Evolutionary conservation across 2,329 filamentous ascomycete genomes (phyloP), one percentile per base, ranked within the genome.

Genomic region (Geoglossum cookeanum): DNA sequence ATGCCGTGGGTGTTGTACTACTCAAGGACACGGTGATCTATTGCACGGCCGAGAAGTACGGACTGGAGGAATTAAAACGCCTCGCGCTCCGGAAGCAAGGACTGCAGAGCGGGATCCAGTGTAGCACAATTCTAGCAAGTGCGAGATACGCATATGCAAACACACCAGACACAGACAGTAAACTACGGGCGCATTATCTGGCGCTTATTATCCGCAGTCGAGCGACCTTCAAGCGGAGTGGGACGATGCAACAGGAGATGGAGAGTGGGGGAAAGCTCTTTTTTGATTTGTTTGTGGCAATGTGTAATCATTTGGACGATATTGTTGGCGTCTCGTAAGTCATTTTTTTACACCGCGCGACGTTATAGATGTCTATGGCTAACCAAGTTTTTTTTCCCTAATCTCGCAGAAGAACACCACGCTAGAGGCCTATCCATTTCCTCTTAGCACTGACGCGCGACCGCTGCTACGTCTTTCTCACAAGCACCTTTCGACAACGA

Each of bases 231-330:
- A 96, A 95, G 84, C 83, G 86, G 74, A 95, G 89, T 76, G 90
- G 90, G 73, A 96, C 90, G 72, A 94, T 96, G 89, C 90, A 96
- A 79, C 84, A 85, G 75, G 90, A 96, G 77, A 96, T 97, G 90
- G 87, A 95, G 77, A 82, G 82, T 72, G 89, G 90, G 70, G 89
- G 78, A 74, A 90, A 90, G 78, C 78, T 96, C 74, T 96, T 92
- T 79, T 97, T 97, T 75, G 90, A 96, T 78, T 77, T 97, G 72
- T 97, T 96, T 72, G 90, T 96, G 69, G 90, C 90, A 67, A 87
- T 96, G 84, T 94, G 88, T 78, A 96, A 95, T 75, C 90, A 95
- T 76, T 85, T 96, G 68, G 90, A 96, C 79, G 90, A 96, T 72
- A 82, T 96, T 73, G 84, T 87, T 73, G 88, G 92, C 69, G 82